Evolutionary conservation across 2,329 filamentous ascomycete genomes (phyloP).

Genomic region (Fusarium circinatum): DNA sequence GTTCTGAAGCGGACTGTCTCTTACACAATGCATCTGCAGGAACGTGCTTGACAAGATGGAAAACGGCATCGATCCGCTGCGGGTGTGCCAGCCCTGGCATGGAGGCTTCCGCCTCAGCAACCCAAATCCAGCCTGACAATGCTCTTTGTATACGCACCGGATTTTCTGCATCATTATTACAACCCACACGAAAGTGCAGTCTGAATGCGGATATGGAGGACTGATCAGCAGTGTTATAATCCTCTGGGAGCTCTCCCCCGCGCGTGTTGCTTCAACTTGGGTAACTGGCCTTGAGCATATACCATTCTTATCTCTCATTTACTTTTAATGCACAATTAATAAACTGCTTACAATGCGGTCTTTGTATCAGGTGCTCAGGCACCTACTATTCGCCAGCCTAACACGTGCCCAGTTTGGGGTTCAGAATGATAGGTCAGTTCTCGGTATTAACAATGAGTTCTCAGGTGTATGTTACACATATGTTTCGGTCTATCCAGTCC

Average conservation of each 20-base stretch:
- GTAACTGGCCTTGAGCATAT: background rate
- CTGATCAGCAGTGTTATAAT: slow-evolving; percentile 23
- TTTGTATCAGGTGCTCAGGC: slow-evolving; percentile 13
- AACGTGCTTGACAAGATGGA: slow-evolving; percentile 3
- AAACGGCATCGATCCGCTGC: slow-evolving; percentile 15
- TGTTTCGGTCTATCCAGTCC: slow-evolving; percentile 40
- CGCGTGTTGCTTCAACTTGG: background rate
- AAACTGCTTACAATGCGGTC: slow-evolving; percentile 17
- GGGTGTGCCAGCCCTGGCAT: slow-evolving; percentile 15
- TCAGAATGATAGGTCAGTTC: slow-evolving; percentile 37
- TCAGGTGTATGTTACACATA: slow-evolving; percentile 43
- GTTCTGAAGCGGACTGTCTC: background rate
- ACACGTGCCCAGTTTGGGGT: slow-evolving; percentile 20
- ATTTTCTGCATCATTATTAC: background rate
- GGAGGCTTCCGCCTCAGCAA: slow-evolving; percentile 33
- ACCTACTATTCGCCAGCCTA: slow-evolving; percentile 10
- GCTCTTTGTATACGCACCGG: slow-evolving; percentile 5
- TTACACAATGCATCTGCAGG: slow-evolving; percentile 5
- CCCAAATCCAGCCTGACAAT: slow-evolving; percentile 31
- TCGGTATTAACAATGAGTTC: slow-evolving; percentile 35
- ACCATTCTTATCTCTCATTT: slow-evolving; percentile 2
- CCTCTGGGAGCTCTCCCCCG: background rate
- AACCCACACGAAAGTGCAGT: background rate
- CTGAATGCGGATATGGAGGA: slow-evolving; percentile 23
- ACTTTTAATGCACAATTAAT: background rate